These are phyloP conservation scores for Apiotrichum gamsii DNA, from an alignment of 1,284 basidiomycete genomes.

Conservation along the genomic window DNA sequence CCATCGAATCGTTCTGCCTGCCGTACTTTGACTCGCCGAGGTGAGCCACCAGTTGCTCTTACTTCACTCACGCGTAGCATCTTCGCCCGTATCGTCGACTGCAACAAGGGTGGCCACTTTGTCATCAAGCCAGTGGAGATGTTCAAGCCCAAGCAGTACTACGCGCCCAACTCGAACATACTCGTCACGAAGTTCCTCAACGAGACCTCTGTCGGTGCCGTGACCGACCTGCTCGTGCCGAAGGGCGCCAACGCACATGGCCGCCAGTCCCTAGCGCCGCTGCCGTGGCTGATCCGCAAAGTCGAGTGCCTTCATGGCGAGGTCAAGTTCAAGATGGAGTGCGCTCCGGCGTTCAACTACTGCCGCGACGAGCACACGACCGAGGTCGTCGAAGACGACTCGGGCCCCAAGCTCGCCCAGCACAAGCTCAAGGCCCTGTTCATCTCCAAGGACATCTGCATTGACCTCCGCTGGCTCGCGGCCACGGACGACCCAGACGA, in stretches of 20 bases:
- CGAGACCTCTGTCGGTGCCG: constrained; percentile 67
- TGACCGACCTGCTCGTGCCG: constrained; percentile 56
- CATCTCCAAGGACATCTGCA: constrained; percentile 54
- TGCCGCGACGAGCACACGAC: constrained; percentile 67
- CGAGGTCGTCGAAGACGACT: constrained; percentile 51
- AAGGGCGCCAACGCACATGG: constrained; percentile 35
- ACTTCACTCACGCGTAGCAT: constrained; percentile 44
- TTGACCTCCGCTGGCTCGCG: constrained; percentile 69
- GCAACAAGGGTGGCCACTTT: constrained; percentile 78
- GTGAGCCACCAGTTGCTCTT: constrained; percentile 14
- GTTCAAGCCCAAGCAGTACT: constrained; percentile 65
- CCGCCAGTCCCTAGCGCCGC: constrained; percentile 31
- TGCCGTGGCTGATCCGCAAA: constrained; percentile 81
- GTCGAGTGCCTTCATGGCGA: constrained; percentile 77
- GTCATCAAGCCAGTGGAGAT: constrained; percentile 60
- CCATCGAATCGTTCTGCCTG: constrained; percentile 71
- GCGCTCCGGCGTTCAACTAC: constrained; percentile 90
- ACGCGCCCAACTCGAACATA: constrained; percentile 79
- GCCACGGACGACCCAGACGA: constrained; percentile 43
- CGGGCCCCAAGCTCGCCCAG: constrained; percentile 38
- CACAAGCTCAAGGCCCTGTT: constrained; percentile 64
- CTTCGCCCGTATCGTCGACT: constrained; percentile 61
- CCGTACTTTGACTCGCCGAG: constrained; percentile 85
- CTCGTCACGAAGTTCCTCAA: constrained; percentile 82
- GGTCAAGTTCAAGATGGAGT: constrained; percentile 71